phyloP scores from a whole-genome alignment of 2,329 filamentous ascomycete genomes.

The Cladorrhinum sp. region DNA sequence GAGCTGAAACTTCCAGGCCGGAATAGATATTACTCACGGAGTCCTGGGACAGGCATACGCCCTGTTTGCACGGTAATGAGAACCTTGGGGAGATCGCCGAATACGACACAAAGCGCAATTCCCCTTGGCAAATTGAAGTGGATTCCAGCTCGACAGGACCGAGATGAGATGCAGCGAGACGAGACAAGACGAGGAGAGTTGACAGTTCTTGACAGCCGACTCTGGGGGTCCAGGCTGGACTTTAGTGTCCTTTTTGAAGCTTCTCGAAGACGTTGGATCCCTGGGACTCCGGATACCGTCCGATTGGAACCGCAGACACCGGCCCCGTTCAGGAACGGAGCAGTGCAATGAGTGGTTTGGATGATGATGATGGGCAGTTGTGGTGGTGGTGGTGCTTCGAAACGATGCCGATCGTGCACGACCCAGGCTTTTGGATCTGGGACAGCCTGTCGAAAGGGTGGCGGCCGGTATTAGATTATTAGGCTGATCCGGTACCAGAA shows the following conservation, averaged over 20 bases:
- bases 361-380: too few relatives aligned
- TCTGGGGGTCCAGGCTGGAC: slow-evolving; percentile 7
- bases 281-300: slow-evolving; percentile 5
- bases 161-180: slow-evolving; percentile 18
- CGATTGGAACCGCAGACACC: neutral
- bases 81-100: slow-evolving; percentile 15
- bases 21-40: slow-evolving; percentile 1
- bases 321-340: slow-evolving; percentile 20
- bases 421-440: slow-evolving; percentile 21
- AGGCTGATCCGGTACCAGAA: slow-evolving; percentile 22
- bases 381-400: slow-evolving; percentile 20
- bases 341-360: neutral
- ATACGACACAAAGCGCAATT: slow-evolving; percentile 18
- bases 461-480: slow-evolving; percentile 24
- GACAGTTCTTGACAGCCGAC: slow-evolving; percentile 11
- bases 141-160: slow-evolving; percentile 8
- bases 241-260: neutral
- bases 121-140: slow-evolving; percentile 17
- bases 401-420: slow-evolving; percentile 22
- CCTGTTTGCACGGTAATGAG: slow-evolving; percentile 22
- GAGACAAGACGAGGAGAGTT: slow-evolving; percentile 1
- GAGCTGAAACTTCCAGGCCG: slow-evolving; percentile 16
- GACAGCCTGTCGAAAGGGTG: slow-evolving; percentile 15
- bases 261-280: slow-evolving; percentile 19
- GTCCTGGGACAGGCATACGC: slow-evolving; percentile 18